Evolutionary conservation across 306 rosid genomes (phyloP).

Genomic region (Acmispon strigosus): DNA sequence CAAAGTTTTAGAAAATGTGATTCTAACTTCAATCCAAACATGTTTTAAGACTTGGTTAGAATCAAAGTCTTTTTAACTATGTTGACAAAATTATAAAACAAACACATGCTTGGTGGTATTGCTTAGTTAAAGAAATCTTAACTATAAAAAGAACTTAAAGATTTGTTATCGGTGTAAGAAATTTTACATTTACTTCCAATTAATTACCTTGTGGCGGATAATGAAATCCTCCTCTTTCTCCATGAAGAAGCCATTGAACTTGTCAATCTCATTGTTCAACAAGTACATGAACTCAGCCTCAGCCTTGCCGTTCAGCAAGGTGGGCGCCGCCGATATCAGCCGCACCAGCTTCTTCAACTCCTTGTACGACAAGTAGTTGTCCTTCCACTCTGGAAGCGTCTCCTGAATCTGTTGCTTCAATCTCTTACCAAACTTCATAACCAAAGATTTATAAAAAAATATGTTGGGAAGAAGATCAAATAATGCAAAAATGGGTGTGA

Average conservation of each 20-base stretch:
- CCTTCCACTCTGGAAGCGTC: conserved; percentile 68
- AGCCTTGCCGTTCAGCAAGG: conserved; percentile 23
- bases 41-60: too few relatives aligned
- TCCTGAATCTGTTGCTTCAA: conserved; percentile 67
- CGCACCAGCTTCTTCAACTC: conserved; percentile 68
- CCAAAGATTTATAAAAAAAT: too few relatives aligned
- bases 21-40: too few relatives aligned
- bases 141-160: too few relatives aligned
- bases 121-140: too few relatives aligned
- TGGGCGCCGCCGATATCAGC: conserved; percentile 35
- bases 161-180: too few relatives aligned
- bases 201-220: conserved; percentile 57
- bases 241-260: conserved; percentile 73
- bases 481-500: neutral
- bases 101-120: too few relatives aligned
- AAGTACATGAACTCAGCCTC: conserved; percentile 59
- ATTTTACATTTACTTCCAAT: too few relatives aligned
- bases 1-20: too few relatives aligned
- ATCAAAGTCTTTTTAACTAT: too few relatives aligned
- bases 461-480: neutral
- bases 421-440: conserved; percentile 84
- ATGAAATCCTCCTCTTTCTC: conserved; percentile 86
- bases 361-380: conserved; percentile 79
- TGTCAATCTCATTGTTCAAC: conserved; percentile 79
- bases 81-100: too few relatives aligned